phyloP scores from a whole-genome alignment of 192 early-diverging fungal genomes.

The Backusella parvicylindrica region DNA sequence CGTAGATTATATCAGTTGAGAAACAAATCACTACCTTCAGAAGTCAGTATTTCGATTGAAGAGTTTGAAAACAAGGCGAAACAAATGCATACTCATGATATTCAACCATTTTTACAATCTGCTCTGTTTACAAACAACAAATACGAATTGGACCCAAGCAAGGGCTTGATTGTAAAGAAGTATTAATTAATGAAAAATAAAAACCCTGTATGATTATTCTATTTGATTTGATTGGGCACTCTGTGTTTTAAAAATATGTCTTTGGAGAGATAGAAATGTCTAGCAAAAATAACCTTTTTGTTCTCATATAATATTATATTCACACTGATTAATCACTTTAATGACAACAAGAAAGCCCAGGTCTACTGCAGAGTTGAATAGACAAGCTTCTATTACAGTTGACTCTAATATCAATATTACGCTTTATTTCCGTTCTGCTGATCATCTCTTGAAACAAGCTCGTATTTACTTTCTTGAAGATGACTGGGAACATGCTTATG shows the following conservation, averaged over 20 bases:
- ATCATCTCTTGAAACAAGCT: conserved; percentile 46
- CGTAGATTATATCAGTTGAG: conserved; percentile 68
- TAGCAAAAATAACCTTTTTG: no score
- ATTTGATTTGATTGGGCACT: neutral
- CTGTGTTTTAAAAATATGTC: neutral
- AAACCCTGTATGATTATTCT: neutral
- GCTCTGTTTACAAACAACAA: conserved; percentile 43
- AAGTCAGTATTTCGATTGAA: conserved; percentile 56
- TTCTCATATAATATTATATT: neutral
- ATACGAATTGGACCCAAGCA: conserved; percentile 37
- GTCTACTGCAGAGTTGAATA: conserved; percentile 34
- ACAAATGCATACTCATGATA: conserved; percentile 59
- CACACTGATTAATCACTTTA: neutral
- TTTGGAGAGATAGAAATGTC: no score
- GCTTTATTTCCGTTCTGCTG: conserved; percentile 45
- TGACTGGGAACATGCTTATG: conserved; percentile 65
- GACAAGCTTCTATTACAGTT: conserved; percentile 20
- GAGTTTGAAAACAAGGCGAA: conserved; percentile 56
- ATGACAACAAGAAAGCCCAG: conserved; percentile 11
- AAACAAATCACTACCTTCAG: conserved; percentile 51
- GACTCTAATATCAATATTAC: conserved; percentile 39
- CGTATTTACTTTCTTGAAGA: conserved; percentile 58
- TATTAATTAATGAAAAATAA: conserved; percentile 3
- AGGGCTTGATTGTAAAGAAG: conserved; percentile 38
- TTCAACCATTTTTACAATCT: conserved; percentile 56